Base-by-base conservation (phyloP, 1,284 basidiomycete genomes). In the Afroboletus lepidellus region DNA sequence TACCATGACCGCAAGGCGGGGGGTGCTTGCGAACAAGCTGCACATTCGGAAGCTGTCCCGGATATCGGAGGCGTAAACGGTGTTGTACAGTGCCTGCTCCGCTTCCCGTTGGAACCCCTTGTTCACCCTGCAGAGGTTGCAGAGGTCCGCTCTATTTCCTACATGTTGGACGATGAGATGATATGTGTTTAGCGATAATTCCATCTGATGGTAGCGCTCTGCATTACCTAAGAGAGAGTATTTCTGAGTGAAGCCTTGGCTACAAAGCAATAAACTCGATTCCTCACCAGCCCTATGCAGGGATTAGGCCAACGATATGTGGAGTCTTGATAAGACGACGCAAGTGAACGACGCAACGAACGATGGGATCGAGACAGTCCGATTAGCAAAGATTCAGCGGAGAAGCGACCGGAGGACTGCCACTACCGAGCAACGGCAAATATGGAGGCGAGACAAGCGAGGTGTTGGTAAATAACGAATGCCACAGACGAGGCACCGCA, bases 11-110 rank as follows among this genome's bases (percentile, higher is more conserved):
- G 81, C 73, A 25, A 84, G 66, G 15, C 80, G 78, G 2, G 74
- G 69, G 12, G 74, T 73, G 18, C 54, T 58, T 4, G 73, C 65
- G 46, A 86, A 72, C 18, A 79, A 70, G n/a, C 63, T 58, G 62
- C 80, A 83, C 15, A 83, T 64, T 16, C 63, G 54, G 8, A 72
- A 65, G 6, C 76, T 76, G 29, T 69, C 62, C 51, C 59, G 57
- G 30, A 72, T 57, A 50, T 75, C 71, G 23, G 67, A 67, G 60
- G 83, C 63, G 53, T 76, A 72, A 18, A 86, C 67, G 1, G 78
- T 81, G 57, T 79, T 82, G 69, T 86, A 86, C 6, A 86, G 69
- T 2, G 75, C 75, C 41, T 72, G 75, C 61, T 86, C 82, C 9
- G 81, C 81, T 38, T 74, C 78, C 25, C 64, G 62, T 54, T 73